phyloP scores from a whole-genome alignment of 164 flowering plant species.

The Tinospora cordifolia region DNA sequence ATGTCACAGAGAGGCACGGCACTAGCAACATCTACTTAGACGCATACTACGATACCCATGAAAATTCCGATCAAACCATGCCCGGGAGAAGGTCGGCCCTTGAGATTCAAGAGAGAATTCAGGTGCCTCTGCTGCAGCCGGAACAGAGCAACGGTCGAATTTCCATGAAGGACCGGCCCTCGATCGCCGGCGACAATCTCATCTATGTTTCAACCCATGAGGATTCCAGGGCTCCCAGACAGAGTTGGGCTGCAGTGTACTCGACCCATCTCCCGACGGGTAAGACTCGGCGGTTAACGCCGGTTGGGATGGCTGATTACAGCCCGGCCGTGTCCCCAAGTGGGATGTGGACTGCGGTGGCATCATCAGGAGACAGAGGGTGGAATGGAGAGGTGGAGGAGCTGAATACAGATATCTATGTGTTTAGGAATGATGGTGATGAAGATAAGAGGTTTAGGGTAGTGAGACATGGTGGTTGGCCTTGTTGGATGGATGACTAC shows the following conservation, averaged over 20 bases:
- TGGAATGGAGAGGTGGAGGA: conserved; percentile 81
- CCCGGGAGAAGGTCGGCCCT: conserved; percentile 30
- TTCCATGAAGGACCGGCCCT: conserved; percentile 72
- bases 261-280: conserved; percentile 51
- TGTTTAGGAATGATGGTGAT: conserved; percentile 58
- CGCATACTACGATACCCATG: conserved; percentile 14
- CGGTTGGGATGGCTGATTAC: conserved; percentile 58
- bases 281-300: conserved; percentile 60
- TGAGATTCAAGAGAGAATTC: conserved; percentile 24
- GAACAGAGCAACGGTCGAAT: conserved; percentile 12
- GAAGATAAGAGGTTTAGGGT: conserved; percentile 57
- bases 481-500: conserved; percentile 68
- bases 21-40: conserved; percentile 43
- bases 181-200: conserved; percentile 41
- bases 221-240: conserved; percentile 41
- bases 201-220: conserved; percentile 82
- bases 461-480: conserved; percentile 88
- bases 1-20: conserved; percentile 70
- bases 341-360: conserved; percentile 75
- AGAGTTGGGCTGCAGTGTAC: conserved; percentile 87
- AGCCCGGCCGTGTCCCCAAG: conserved; percentile 89
- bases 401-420: conserved; percentile 55
- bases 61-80: not conserved
- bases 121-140: conserved; percentile 29
- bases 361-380: conserved; percentile 60